Conservation (phyloP, 2,329 filamentous ascomycete species). For the Endocalyx cinctus region DNA sequence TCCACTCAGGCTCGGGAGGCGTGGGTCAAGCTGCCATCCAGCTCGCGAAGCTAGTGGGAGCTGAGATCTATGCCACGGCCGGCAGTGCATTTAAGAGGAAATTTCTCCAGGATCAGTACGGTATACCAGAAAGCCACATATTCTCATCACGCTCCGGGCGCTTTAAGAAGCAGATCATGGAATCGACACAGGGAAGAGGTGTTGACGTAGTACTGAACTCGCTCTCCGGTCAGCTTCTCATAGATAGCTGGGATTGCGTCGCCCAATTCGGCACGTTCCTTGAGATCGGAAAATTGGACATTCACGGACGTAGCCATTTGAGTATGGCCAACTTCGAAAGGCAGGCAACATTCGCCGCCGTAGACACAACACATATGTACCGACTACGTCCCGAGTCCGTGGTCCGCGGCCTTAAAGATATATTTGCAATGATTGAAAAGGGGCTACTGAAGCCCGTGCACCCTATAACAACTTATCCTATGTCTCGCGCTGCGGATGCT, state of each 20-base stretch:
- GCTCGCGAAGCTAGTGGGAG: conserved; percentile 13
- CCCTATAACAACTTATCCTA: conserved; percentile 14
- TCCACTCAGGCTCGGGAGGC: conserved; percentile 18
- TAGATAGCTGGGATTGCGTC: conserved; percentile 26
- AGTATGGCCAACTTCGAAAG: conserved; percentile 31
- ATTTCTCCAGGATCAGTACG: conserved; percentile 20
- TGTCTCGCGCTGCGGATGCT: conserved; percentile 16
- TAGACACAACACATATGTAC: conserved; percentile 8
- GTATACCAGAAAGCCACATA: conserved; percentile 25
- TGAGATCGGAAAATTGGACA: conserved; percentile 28
- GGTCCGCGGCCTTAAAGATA: too few relatives aligned
- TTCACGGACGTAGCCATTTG: conserved; percentile 26
- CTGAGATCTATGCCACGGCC: conserved; percentile 26
- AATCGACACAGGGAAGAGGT: conserved; percentile 16
- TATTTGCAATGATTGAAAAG: background rate
- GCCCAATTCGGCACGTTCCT: conserved; percentile 27
- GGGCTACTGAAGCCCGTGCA: conserved; percentile 11
- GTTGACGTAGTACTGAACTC: conserved; percentile 25
- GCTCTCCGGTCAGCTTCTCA: conserved; percentile 20
- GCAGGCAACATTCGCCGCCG: conserved; percentile 8
- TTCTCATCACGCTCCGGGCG: conserved; percentile 18
- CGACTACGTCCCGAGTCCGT: conserved; percentile 1
- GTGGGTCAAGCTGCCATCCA: conserved; percentile 17
- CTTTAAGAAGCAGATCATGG: conserved; percentile 20
- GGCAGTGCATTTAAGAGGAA: conserved; percentile 21